phyloP scores from a whole-genome alignment of 2,329 filamentous ascomycete genomes.

The Fusarium subtropicale region DNA sequence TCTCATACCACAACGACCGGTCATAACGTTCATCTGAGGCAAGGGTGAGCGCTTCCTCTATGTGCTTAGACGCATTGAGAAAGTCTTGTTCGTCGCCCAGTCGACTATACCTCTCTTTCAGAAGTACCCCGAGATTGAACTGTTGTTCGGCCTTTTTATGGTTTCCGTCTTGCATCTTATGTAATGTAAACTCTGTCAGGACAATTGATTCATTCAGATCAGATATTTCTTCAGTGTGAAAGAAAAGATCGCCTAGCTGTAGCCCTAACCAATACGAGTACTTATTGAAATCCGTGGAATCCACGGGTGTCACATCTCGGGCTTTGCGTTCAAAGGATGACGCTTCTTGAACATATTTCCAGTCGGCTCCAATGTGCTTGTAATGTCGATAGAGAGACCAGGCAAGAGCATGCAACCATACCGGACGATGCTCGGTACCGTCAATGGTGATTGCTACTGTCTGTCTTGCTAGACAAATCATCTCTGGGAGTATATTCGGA shows the following conservation, averaged over 20 bases:
- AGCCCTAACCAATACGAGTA: neutral
- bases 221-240: neutral
- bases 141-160: accelerated
- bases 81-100: neutral
- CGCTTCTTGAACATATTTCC: neutral
- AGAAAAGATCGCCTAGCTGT: neutral
- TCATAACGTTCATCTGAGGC: neutral
- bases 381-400: neutral
- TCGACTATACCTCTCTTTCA: neutral
- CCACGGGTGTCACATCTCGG: accelerated
- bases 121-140: neutral
- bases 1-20: neutral
- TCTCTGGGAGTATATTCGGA: neutral
- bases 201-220: neutral
- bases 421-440: neutral
- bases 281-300: neutral
- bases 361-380: neutral
- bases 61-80: accelerated
- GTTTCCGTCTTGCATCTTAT: accelerated
- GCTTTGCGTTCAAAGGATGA: neutral
- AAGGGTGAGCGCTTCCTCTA: neutral
- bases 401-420: neutral
- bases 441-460: neutral
- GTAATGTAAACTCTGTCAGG: neutral
- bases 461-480: neutral